Evolutionary conservation across 805 yeast species (phyloP).

Genomic region (Schwanniomyces polymorphus): DNA sequence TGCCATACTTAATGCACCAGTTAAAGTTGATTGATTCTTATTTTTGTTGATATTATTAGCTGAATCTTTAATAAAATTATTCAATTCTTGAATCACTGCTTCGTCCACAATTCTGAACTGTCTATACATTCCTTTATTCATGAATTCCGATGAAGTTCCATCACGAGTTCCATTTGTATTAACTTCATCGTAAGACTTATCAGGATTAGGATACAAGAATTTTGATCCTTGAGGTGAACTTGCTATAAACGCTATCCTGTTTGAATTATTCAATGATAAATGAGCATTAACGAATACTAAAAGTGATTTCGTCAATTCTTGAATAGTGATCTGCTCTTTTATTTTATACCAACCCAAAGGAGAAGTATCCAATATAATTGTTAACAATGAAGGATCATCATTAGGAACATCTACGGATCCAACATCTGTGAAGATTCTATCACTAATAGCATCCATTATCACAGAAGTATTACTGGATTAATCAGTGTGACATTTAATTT

Average conservation of each 20-base stretch:
- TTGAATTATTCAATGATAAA: slow-evolving; percentile 78
- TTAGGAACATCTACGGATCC: slow-evolving; percentile 21
- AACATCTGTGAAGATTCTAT: slow-evolving; percentile 48
- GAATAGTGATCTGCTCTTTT: slow-evolving; percentile 48
- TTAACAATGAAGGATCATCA: slow-evolving; percentile 70
- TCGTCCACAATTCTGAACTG: slow-evolving; percentile 83
- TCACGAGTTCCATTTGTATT: slow-evolving; percentile 2
- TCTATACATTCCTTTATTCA: slow-evolving; percentile 72
- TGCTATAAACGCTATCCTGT: slow-evolving; percentile 78
- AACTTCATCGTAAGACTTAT: slow-evolving; percentile 14
- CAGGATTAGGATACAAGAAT: slow-evolving; percentile 64
- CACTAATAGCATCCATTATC: slow-evolving; percentile 68
- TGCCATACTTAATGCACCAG: slow-evolving; percentile 83
- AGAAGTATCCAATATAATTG: slow-evolving; percentile 75
- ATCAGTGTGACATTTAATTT: too few relatives aligned
- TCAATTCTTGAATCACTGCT: slow-evolving; percentile 60
- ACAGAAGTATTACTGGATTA: not conserved
- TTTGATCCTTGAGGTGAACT: slow-evolving; percentile 70
- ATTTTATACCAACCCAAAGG: slow-evolving; percentile 65
- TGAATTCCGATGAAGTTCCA: slow-evolving; percentile 21
- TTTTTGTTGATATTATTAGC: slow-evolving; percentile 29
- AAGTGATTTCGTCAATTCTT: slow-evolving; percentile 62
- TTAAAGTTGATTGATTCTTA: slow-evolving; percentile 46
- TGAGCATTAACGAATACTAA: slow-evolving; percentile 86
- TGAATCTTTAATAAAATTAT: slow-evolving; percentile 23